Conservation (phyloP, 805 yeast species). For the Ascoidea tarda region DNA sequence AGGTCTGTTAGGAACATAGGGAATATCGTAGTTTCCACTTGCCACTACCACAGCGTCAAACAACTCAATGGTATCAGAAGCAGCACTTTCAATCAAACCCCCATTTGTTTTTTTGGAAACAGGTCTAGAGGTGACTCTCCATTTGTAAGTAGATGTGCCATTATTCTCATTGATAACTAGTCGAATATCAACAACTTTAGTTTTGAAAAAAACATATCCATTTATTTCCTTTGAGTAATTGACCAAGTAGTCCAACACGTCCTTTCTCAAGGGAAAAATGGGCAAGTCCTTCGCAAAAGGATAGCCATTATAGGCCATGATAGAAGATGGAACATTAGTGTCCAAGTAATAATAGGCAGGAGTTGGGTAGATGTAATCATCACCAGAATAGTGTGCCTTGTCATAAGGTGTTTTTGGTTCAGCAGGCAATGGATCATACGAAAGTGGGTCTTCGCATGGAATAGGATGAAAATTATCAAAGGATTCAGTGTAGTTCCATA, state of each 20-base stretch:
- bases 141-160: slow-evolving; percentile 14
- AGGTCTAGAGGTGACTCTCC: slow-evolving; percentile 28
- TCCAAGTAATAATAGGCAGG: slow-evolving; percentile 56
- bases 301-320: slow-evolving; percentile 51
- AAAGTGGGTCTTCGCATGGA: slow-evolving; percentile 18
- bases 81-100: slow-evolving; percentile 16
- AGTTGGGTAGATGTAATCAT: slow-evolving; percentile 26
- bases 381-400: slow-evolving; percentile 9
- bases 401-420: slow-evolving; percentile 14
- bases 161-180: slow-evolving; percentile 7
- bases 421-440: background rate
- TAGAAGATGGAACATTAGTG: slow-evolving; percentile 48
- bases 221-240: slow-evolving; percentile 34
- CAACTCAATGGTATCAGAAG: slow-evolving; percentile 20
- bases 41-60: slow-evolving; percentile 55
- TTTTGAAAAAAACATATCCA: slow-evolving; percentile 26
- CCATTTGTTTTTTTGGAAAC: slow-evolving; percentile 20
- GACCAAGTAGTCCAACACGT: slow-evolving; percentile 47
- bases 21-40: slow-evolving; percentile 50
- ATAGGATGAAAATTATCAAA: slow-evolving; percentile 10
- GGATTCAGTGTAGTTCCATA: slow-evolving; percentile 50
- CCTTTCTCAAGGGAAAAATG: slow-evolving; percentile 42
- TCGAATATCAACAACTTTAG: slow-evolving; percentile 29
- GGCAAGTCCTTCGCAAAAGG: slow-evolving; percentile 34
- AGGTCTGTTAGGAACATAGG: slow-evolving; percentile 38